These are phyloP conservation scores for Saksenaea vasiformis DNA, from an alignment of 371 early-diverging fungal genomes.

Conservation along the genomic window DNA sequence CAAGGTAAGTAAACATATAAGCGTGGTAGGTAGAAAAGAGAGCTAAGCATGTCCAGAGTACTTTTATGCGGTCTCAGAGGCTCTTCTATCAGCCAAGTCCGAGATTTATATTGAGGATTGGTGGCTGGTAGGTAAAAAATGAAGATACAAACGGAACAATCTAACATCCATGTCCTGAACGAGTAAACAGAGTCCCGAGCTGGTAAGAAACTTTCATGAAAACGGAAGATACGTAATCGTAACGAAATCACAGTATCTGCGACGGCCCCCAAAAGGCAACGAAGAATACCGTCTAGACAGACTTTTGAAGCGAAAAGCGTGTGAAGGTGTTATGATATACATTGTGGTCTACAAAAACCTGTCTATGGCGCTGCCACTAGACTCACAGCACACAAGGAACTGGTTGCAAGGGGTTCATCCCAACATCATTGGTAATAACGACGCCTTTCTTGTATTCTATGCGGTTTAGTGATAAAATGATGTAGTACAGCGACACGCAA, in stretches of 20 bases:
- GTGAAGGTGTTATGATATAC: constrained; percentile 86
- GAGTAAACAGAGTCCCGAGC: constrained; percentile 58
- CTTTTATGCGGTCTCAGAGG: constrained; percentile 76
- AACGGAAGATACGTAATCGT: neutral
- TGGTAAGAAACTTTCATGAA: constrained; percentile 40
- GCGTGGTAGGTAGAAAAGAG: neutral
- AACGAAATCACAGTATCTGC: constrained; percentile 60
- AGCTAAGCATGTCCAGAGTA: constrained; percentile 55
- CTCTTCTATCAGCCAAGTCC: constrained; percentile 74
- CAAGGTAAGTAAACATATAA: constrained; percentile 27
- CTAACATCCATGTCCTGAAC: neutral
- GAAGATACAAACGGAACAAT: neutral
- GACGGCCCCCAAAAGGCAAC: constrained; percentile 72
- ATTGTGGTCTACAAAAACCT: constrained; percentile 89
- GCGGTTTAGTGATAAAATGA: neutral
- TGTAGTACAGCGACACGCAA: constrained; percentile 74
- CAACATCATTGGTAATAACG: constrained; percentile 65
- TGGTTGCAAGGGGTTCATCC: constrained; percentile 74
- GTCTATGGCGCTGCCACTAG: constrained; percentile 71
- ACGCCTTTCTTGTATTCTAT: constrained; percentile 29
- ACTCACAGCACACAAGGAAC: constrained; percentile 82
- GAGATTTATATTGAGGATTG: constrained; percentile 90
- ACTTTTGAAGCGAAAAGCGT: constrained; percentile 81
- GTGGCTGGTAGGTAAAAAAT: constrained; percentile 63
- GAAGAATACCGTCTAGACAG: constrained; percentile 82